phyloP scores from a whole-genome alignment of 2,329 filamentous ascomycete genomes.

The Pseudogymnoascus sp. region DNA sequence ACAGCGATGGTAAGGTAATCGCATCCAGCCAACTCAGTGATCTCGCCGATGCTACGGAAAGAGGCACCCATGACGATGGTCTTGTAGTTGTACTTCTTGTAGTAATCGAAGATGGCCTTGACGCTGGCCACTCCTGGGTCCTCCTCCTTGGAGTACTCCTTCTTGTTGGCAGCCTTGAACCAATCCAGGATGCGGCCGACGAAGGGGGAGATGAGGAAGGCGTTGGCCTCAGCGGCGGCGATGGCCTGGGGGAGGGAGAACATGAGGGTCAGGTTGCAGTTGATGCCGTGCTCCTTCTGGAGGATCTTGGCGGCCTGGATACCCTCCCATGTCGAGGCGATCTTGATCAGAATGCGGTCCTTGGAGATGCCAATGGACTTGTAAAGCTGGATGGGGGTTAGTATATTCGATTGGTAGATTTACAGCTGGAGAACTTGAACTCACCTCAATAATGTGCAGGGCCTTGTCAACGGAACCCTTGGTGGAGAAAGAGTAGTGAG shows the following conservation, averaged over 20 bases:
- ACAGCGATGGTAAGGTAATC: conserved; percentile 98
- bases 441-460: conserved; percentile 88
- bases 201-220: conserved; percentile 98
- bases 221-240: conserved; percentile 85
- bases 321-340: conserved; percentile 98
- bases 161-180: conserved; percentile 95
- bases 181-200: conserved; percentile 98
- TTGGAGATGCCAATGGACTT: conserved; percentile 83
- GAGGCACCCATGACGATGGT: conserved; percentile 99
- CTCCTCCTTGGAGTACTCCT: conserved; percentile 80
- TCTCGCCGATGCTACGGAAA: conserved; percentile 93
- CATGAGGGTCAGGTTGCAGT: conserved; percentile 98
- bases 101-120: conserved; percentile 97
- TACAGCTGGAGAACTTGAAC: conserved; percentile 26
- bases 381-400: conserved; percentile 61
- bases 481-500: conserved; percentile 90
- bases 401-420: background rate
- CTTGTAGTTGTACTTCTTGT: conserved; percentile 99
- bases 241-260: conserved; percentile 95
- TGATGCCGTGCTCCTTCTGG: conserved; percentile 90
- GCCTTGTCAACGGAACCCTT: conserved; percentile 91
- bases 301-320: conserved; percentile 98
- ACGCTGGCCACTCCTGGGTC: conserved; percentile 96
- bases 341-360: conserved; percentile 95
- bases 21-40: conserved; percentile 95